Evolutionary conservation across 768 basidiomycete genomes (phyloP), one percentile per base, ranked within the genome.

Genomic region (Hebeloma cylindrosporum): DNA sequence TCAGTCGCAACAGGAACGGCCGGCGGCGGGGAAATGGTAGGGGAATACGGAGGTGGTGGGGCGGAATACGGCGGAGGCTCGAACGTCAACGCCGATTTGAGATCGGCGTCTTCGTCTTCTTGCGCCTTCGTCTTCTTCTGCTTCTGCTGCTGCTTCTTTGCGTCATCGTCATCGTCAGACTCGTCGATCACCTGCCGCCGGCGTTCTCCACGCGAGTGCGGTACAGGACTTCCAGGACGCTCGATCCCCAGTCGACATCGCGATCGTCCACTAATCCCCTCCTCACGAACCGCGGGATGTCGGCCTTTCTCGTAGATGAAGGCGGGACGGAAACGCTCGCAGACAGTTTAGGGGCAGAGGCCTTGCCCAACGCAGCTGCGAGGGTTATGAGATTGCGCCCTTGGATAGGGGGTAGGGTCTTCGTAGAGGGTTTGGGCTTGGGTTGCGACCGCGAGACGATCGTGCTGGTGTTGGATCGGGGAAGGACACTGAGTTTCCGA

Each of bases 11-110:
- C 7, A 9, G 36, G 27, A 25, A 28, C 17, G 17, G 29, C 32
- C 5, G 35, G 22, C 18, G 21, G 11, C 7, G 28, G 29, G 17
- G 33, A 20, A 7, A 32, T 30, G 6, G 46, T 33, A 18, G 45
- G 28, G 8, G 50, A 47, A 16, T 51, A 51, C 1, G 50, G 50
- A 11, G 50, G 50, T 10, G 50, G 50, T 1, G 42, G 45, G 1
- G 42, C 31, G 0, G 40, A 38, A 17, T 51, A 51, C 14, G 50
- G 45, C 10, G 51, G 51, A 5, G 42, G 46, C 8, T 47, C 38
- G 16, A 38, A 27, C 0, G 25, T 25, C n/a, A 42, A 14, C 10
- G 36, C 38, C 8, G 26, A 27, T 33, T 44, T 44, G 33, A 40
- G 26, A 21, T 9, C 28, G 11, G 5, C 11, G 5, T 29, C 33